Base-by-base conservation (phyloP, 148 eudicot genomes). In the Vaccinium darrowii region DNA sequence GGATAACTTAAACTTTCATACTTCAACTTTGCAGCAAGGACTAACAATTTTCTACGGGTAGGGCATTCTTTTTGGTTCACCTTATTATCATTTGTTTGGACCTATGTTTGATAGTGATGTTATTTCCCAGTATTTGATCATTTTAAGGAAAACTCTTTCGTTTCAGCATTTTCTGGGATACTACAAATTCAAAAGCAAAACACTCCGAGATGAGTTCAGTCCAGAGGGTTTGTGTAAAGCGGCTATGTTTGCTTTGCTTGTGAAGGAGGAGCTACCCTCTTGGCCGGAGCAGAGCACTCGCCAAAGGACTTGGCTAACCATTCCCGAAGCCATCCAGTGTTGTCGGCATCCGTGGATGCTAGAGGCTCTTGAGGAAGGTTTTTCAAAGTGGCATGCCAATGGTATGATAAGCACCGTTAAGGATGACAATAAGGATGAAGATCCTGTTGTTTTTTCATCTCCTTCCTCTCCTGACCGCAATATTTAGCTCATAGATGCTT, bases 281-380 rank as follows among this genome's bases (percentile, higher is more conserved):
- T 95, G 98, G 95, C 98, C 97, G 0, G 98, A 95, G 78, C 90
- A 90, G 79, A 92, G 91, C 83, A 92, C 90, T 21, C 88, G 98
- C 8, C 84, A 87, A 84, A 91, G 98, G 90, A 92, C 88, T 39
- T 95, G 98, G 97, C 73, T 93, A 76, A 85, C 91, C 21, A 85
- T 95, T 49, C 81, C 93, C 3, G 90, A 95, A 86, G 98, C 95
- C 9, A 81, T 90, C 4, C 87, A 81, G 30, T 84, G 91, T 82
- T 95, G 98, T 84, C 92, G 98, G 51, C 95, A 95, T 84, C 87
- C 91, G 16, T 95, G 98, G 98, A 95, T 95, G 97, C 83, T 90
- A 18, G 83, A 90, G 82, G 98, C 97, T 83, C 92, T 95, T 3
- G 87, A 92, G 85, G 87, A 92, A 63, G 98, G 95, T 21, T 95